Evolutionary conservation across 2,329 filamentous ascomycete genomes (phyloP).

Genomic region (Fusarium cyanostomum): DNA sequence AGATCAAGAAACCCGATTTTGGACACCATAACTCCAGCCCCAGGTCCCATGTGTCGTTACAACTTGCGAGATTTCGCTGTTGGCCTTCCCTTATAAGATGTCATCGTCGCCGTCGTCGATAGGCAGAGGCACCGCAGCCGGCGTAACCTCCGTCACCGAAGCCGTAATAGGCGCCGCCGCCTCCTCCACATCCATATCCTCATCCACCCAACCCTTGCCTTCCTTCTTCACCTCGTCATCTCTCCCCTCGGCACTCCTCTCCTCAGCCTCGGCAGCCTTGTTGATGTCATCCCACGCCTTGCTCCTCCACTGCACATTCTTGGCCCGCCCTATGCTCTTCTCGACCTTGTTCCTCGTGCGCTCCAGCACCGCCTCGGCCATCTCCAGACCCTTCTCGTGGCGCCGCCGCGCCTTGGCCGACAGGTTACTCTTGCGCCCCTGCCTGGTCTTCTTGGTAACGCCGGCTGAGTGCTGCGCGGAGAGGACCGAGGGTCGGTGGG

Average conservation of each 20-base stretch:
- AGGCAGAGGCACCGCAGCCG: slow-evolving; percentile 15
- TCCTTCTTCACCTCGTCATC: slow-evolving; percentile 35
- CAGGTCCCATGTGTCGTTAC: slow-evolving; percentile 9
- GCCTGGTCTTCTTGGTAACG: slow-evolving; percentile 72
- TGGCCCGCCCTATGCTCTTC: slow-evolving; percentile 62
- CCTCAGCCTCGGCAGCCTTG: slow-evolving; percentile 44
- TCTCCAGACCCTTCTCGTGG: slow-evolving; percentile 66
- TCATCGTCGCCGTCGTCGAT: slow-evolving; percentile 48
- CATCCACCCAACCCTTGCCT: slow-evolving; percentile 46
- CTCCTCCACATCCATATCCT: slow-evolving; percentile 46
- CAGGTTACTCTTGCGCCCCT: slow-evolving; percentile 61
- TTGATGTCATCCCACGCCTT: slow-evolving; percentile 70
- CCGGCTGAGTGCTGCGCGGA: slow-evolving; percentile 73
- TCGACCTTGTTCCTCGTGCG: slow-evolving; percentile 65
- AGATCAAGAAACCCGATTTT: slow-evolving; percentile 37
- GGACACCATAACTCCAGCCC: slow-evolving; percentile 41
- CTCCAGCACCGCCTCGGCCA: slow-evolving; percentile 68
- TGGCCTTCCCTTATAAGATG: slow-evolving; percentile 41
- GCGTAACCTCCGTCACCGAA: not conserved
- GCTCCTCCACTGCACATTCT: slow-evolving; percentile 58
- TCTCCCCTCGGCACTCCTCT: not conserved
- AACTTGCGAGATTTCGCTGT: not conserved
- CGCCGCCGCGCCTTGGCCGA: slow-evolving; percentile 65
- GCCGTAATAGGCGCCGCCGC: not conserved
- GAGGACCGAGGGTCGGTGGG: slow-evolving; percentile 70